These are phyloP conservation scores for Scheffersomyces insectosa DNA, from an alignment of 1,139 yeast species.

Conservation along the genomic window DNA sequence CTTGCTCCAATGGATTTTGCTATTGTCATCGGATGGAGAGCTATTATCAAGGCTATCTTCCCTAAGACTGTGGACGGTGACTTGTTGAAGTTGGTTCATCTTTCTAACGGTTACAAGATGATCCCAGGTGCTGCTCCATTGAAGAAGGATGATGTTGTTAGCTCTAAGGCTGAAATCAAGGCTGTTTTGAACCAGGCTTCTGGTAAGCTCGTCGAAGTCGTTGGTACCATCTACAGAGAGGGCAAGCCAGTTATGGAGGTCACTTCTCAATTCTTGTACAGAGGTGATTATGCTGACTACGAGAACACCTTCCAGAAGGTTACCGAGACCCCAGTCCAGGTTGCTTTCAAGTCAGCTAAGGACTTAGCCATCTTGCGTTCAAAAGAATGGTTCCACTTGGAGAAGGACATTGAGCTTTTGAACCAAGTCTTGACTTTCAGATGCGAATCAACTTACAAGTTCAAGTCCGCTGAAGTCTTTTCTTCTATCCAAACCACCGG, in stretches of 20 bases:
- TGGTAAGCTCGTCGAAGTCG: slow-evolving; percentile 95
- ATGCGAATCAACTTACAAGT: slow-evolving; percentile 80
- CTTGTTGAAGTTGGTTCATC: slow-evolving; percentile 86
- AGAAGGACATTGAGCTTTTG: slow-evolving; percentile 67
- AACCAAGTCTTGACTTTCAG: slow-evolving; percentile 86
- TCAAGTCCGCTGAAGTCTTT: slow-evolving; percentile 73
- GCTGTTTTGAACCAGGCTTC: slow-evolving; percentile 89
- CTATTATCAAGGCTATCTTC: slow-evolving; percentile 95
- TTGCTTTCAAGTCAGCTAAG: slow-evolving; percentile 70
- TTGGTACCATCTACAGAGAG: slow-evolving; percentile 82
- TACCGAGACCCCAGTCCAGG: slow-evolving; percentile 84
- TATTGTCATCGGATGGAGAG: slow-evolving; percentile 97
- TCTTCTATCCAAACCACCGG: slow-evolving; percentile 85
- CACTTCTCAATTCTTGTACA: slow-evolving; percentile 90
- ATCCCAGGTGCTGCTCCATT: slow-evolving; percentile 89
- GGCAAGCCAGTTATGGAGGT: slow-evolving; percentile 88
- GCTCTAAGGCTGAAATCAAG: slow-evolving; percentile 79
- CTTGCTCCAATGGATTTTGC: slow-evolving; percentile 99
- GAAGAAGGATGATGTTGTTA: slow-evolving; percentile 83
- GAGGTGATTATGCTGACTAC: slow-evolving; percentile 87
- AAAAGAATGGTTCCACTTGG: slow-evolving; percentile 96
- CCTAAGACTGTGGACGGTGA: slow-evolving; percentile 97
- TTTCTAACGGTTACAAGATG: slow-evolving; percentile 94
- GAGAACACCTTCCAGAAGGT: slow-evolving; percentile 91
- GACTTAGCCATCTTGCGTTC: slow-evolving; percentile 93